Percentiles rank a stretch among this genome's conserved stretches.
These are phyloP conservation scores for Acorus calamus DNA, from an alignment of 106 monocot species.

Conservation along the genomic window DNA sequence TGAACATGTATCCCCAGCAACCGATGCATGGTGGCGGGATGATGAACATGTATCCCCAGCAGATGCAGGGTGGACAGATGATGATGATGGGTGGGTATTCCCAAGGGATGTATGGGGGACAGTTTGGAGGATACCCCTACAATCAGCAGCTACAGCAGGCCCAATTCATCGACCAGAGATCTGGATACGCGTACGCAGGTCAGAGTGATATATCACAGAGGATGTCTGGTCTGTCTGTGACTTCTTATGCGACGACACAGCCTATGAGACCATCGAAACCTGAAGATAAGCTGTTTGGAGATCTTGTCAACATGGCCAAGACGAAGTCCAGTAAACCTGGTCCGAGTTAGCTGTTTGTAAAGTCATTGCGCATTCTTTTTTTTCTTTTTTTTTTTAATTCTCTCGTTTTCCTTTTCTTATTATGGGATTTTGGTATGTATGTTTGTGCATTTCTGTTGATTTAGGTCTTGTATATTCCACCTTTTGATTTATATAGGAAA, in stretches of 20 bases:
- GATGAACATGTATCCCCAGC: conserved; percentile 8
- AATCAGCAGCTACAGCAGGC: conserved; percentile 21
- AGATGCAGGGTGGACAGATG: conserved; percentile 9
- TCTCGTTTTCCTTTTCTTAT: not conserved
- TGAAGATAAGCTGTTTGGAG: conserved; percentile 70
- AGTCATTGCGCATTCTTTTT: not conserved
- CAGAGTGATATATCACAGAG: conserved; percentile 45
- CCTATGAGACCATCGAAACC: conserved; percentile 29
- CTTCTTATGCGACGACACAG: conserved; percentile 16
- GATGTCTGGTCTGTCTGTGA: conserved; percentile 59
- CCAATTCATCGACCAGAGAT: conserved; percentile 24
- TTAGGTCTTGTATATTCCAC: not conserved
- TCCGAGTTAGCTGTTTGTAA: conserved; percentile 14
- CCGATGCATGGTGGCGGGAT: not conserved
- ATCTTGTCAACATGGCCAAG: conserved; percentile 64
- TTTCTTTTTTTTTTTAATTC: not conserved
- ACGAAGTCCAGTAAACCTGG: conserved; percentile 37
- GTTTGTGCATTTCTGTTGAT: conserved; percentile 1
- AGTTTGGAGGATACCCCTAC: not conserved
- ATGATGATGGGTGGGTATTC: conserved; percentile 7
- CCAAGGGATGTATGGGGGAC: no score
- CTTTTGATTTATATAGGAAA: no score
- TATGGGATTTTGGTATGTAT: not conserved
- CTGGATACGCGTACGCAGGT: conserved; percentile 14
- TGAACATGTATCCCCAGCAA: no score